Percentiles rank a stretch among this genome's conserved stretches.
Conservation (phyloP, 169 alveolate genomes). For the Cryptosporidium ubiquitum region DNA sequence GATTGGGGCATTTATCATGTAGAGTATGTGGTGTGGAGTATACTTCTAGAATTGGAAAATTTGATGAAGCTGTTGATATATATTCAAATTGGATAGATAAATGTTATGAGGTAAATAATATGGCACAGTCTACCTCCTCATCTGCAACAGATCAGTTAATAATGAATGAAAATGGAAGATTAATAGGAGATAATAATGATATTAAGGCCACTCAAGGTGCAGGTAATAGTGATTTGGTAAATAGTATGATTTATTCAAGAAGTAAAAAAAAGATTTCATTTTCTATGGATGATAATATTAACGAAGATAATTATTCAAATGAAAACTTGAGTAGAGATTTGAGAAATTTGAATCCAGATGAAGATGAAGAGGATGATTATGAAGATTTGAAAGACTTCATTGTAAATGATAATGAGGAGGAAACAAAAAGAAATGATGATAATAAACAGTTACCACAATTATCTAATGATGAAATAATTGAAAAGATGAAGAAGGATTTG, state of each 20-base stretch:
- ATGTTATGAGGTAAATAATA: conserved; percentile 82
- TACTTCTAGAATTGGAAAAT: conserved; percentile 80
- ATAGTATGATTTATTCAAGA: conserved; percentile 10
- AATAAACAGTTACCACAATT: not conserved
- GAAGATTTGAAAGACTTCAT: not conserved
- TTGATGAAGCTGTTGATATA: conserved; percentile 91
- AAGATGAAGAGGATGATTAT: not conserved
- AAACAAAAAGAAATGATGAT: not conserved
- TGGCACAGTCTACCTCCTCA: not conserved
- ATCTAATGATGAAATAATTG: not conserved
- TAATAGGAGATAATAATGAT: not conserved
- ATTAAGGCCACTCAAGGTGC: not conserved
- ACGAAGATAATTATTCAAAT: conserved; percentile 1
- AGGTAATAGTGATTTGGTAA: not conserved
- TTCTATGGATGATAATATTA: conserved; percentile 4
- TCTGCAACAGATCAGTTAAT: not conserved
- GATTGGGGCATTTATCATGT: conserved; percentile 82
- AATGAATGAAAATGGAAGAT: not conserved
- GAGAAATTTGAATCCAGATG: not conserved
- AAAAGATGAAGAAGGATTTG: conserved; percentile 18
- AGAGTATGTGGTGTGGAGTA: conserved; percentile 89
- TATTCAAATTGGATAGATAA: conserved; percentile 92
- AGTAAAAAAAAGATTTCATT: conserved; percentile 2
- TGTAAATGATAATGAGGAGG: conserved; percentile 3
- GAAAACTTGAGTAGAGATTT: not conserved